Evolutionary conservation across 352 stramenopile species (phyloP).

Genomic region (Pythium graminicola): DNA sequence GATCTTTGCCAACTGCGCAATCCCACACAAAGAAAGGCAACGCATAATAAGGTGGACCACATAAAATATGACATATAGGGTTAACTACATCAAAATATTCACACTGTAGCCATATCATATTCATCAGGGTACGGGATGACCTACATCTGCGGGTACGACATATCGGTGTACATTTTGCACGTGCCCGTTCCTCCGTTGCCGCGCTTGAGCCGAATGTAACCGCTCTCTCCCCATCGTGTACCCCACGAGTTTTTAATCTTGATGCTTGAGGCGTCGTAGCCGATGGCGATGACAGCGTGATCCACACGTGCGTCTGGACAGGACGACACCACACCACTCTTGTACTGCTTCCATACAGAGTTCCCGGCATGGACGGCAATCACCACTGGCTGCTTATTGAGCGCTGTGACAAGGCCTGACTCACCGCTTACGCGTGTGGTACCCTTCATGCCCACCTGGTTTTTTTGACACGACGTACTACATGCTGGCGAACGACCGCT

Average conservation of each 20-base stretch:
- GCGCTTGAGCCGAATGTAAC: constrained; percentile 90
- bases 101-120: constrained; percentile 12
- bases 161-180: constrained; percentile 33
- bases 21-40: neutral
- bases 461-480: constrained; percentile 28
- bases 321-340: constrained; percentile 59
- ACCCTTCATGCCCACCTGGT: constrained; percentile 21
- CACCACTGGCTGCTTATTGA: constrained; percentile 89
- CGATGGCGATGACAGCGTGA: constrained; percentile 96
- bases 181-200: too few relatives aligned
- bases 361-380: constrained; percentile 94
- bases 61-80: neutral
- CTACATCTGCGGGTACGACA: constrained; percentile 15
- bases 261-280: constrained; percentile 87
- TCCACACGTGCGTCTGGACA: constrained; percentile 87
- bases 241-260: constrained; percentile 99
- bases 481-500: constrained; percentile 26
- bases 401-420: constrained; percentile 68
- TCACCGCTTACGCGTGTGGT: constrained; percentile 64
- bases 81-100: neutral
- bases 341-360: constrained; percentile 97
- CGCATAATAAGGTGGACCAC: neutral
- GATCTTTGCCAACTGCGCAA: neutral
- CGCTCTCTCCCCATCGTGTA: constrained; percentile 90
- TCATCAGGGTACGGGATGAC: neutral